Evolutionary conservation across 768 basidiomycete genomes (phyloP), one percentile per base, ranked within the genome.

Genomic region (Saitozyma podzolica): DNA sequence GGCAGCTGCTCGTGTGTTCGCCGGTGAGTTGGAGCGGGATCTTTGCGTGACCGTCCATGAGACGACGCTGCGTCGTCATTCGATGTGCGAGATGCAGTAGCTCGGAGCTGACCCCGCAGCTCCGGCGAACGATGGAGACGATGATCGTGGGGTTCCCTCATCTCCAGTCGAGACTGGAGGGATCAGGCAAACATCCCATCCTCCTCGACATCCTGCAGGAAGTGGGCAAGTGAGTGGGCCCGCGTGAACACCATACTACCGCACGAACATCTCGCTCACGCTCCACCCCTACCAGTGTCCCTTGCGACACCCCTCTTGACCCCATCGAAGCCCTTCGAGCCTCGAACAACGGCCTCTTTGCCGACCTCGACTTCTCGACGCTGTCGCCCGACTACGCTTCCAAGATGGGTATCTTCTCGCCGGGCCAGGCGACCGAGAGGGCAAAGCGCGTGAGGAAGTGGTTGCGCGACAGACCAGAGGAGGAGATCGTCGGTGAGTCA

Each of bases 181-280:
- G 10, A 14, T 61, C 64, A 16, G 73, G 68, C 41, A 71, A 75
- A 55, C 69, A 65, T 0, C 66, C 75, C 8, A 63, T 80, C 52
- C 43, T 80, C 37, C 53, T 78, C 1, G 76, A 79, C 37, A 64
- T 73, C 29, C 54, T 78, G 10, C 77, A 79, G 51, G 80, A 80
- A 52, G 70, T 70, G 39, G 72, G 69, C 54, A 60, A 48, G 72
- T 71, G 64, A 49, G 69, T 70, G 39, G 72, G 69, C 54, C 59
- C 48, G 72, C 69, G 64, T 40, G 69, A 58, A 13, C 45, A 1
- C 13, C 45, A 17, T 47, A 47, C 13, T 11, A 47, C 45, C 11
- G 6, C 45, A 16, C 17, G 7, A 49, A 19, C 20, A 2, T 40
- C 58, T 50, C 16, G 17, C 29, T 59, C 11, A 16, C 49, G 40